Evolutionary conservation across 306 rosid species (phyloP).

Genomic region (Dalbergia cultrata): DNA sequence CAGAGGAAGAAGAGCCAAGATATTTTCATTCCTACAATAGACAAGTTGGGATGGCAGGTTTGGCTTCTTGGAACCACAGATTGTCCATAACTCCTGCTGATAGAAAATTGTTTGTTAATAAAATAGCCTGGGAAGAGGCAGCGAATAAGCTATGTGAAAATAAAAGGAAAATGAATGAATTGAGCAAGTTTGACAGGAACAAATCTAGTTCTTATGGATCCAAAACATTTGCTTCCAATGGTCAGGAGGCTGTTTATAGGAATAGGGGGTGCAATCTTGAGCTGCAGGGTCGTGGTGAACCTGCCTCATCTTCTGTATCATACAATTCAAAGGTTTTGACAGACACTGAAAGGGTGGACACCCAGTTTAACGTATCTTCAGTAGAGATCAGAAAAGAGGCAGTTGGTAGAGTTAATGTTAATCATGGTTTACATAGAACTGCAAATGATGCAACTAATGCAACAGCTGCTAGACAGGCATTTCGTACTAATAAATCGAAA

Average conservation of each 20-base stretch:
- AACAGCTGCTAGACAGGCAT: constrained; percentile 30
- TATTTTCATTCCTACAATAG: constrained; percentile 32
- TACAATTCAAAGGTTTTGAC: constrained; percentile 38
- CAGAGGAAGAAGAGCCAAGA: constrained; percentile 40
- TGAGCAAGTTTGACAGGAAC: constrained; percentile 10
- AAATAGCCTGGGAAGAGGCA: constrained; percentile 35
- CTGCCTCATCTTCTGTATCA: constrained; percentile 40
- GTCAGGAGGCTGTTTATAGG: constrained; percentile 39
- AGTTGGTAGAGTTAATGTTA: constrained; percentile 45
- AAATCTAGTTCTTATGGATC: constrained; percentile 27
- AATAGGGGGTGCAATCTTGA: constrained; percentile 15
- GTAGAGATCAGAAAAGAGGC: constrained; percentile 31
- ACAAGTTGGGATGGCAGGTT: constrained; percentile 11
- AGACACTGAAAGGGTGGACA: constrained; percentile 38
- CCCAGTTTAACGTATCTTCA: constrained; percentile 25
- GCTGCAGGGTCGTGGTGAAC: constrained; percentile 37
- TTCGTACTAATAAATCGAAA: constrained; percentile 42
- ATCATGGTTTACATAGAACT: constrained; percentile 45
- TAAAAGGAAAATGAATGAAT: constrained; percentile 13
- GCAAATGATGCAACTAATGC: constrained; percentile 25
- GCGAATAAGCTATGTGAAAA: not conserved
- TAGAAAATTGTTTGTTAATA: constrained; percentile 1
- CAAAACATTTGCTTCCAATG: constrained; percentile 30
- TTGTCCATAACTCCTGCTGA: not conserved
- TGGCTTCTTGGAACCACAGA: not conserved